Conservation (phyloP, 805 yeast species). For the Clavispora vitiphila region DNA sequence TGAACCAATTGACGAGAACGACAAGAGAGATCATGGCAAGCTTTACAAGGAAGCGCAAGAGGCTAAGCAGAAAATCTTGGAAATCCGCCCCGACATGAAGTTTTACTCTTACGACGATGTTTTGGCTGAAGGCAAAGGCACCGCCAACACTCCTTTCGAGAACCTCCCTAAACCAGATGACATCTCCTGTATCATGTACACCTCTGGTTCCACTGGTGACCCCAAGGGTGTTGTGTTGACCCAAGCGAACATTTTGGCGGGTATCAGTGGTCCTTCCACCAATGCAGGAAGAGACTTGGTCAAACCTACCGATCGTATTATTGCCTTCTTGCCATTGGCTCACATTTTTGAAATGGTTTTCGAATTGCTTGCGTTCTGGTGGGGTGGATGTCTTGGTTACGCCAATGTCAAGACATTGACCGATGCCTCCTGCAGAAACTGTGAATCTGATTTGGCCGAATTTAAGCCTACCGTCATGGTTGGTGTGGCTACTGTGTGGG, state of each 20-base stretch:
- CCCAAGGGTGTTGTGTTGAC: slow-evolving; percentile 79
- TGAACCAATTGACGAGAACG: slow-evolving; percentile 56
- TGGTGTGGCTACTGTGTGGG: slow-evolving; percentile 99
- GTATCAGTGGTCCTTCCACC: slow-evolving; percentile 75
- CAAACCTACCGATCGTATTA: slow-evolving; percentile 58
- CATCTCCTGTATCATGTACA: slow-evolving; percentile 75
- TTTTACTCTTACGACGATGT: slow-evolving; percentile 64
- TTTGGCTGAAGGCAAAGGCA: slow-evolving; percentile 54
- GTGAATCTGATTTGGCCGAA: slow-evolving; percentile 81
- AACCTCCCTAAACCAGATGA: slow-evolving; percentile 53
- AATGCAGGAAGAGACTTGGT: slow-evolving; percentile 52
- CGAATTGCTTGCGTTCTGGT: slow-evolving; percentile 71
- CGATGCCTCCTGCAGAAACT: slow-evolving; percentile 74
- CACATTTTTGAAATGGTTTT: slow-evolving; percentile 92
- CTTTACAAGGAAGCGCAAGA: slow-evolving; percentile 51
- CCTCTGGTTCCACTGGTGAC: slow-evolving; percentile 81
- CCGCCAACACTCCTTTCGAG: slow-evolving; percentile 34
- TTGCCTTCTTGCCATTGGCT: slow-evolving; percentile 91
- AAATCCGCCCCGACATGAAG: slow-evolving; percentile 71
- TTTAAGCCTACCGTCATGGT: slow-evolving; percentile 93
- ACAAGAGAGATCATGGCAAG: slow-evolving; percentile 59
- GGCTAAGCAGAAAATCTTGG: slow-evolving; percentile 55
- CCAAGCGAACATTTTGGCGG: slow-evolving; percentile 70
- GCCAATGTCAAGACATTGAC: slow-evolving; percentile 90
- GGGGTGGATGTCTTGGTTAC: slow-evolving; percentile 91